Evolutionary conservation across 176 grass and related monocot genomes (phyloP), one percentile per base, ranked within the genome.

Genomic region (Tuctoria greenei): DNA sequence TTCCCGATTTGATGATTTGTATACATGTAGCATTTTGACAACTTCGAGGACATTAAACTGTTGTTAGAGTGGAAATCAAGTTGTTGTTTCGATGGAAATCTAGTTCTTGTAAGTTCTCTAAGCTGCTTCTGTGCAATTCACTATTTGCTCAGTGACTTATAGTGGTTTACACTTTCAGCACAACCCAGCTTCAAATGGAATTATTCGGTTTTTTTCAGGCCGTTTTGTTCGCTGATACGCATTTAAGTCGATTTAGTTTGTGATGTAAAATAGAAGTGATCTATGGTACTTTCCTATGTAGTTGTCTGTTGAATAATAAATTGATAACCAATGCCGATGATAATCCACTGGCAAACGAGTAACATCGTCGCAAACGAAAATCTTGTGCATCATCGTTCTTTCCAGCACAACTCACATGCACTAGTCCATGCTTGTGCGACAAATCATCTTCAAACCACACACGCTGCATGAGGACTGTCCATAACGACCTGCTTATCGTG

Each of bases 381-480:
- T 8, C 31, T 63, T 64, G 35, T 64, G 73, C 73, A 43, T 4
- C 38, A 25, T 59, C 58, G n/a, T 61, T 74, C 80, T 83, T 61
- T 54, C 35, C 80, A 74, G 52, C 75, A 45, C 80, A 79, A 1
- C 14, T 79, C 75, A 63, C 86, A 73, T 83, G 74, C 52, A 20
- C 13, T 83, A 49, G 69, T 21, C 13, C 74, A 77, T 50, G 79
- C 85, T 88, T 88, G 75, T 71, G 77, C 61, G 73, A 7, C 43
- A 74, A 54, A 69, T 28, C 80, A 39, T 66, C 80, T 25, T 45
- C 54, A 38, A 68, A 44, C 49, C 80, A 83, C 69, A 72, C 80
- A 3, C 43, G 18, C 34, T 24, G 80, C 64, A 69, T 65, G 88
- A 79, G 34, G 45, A 79, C 64, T 65, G 35, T 64, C 77, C 62